phyloP scores from a whole-genome alignment of 2,329 filamentous ascomycete genomes.

The Exophiala alcalophila region DNA sequence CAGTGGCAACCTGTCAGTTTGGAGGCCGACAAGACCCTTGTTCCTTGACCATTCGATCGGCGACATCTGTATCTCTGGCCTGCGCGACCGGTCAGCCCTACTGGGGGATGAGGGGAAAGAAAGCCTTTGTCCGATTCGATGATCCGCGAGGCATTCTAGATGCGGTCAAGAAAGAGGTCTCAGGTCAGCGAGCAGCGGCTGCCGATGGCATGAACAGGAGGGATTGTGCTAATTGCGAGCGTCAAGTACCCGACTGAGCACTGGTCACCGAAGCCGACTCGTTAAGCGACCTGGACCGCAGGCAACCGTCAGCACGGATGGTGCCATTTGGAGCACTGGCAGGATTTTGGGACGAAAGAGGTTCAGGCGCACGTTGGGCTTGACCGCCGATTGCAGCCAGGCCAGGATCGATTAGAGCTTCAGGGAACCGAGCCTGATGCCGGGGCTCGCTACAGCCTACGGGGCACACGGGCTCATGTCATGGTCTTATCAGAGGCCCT shows the following conservation, averaged over 20 bases:
- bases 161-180: conserved; percentile 3
- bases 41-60: conserved; percentile 12
- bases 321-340: conserved; percentile 2
- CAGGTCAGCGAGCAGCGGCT: no score
- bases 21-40: conserved; percentile 6
- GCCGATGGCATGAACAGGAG: no score
- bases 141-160: not conserved
- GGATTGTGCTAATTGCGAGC: no score
- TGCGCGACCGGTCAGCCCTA: conserved; percentile 14
- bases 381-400: conserved; percentile 14
- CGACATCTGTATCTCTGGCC: conserved; percentile 4
- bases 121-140: conserved; percentile 3
- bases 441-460: conserved; percentile 6
- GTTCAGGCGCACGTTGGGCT: conserved; percentile 5
- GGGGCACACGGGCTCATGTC: conserved; percentile 10
- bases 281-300: conserved; percentile 11
- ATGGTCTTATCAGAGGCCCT: conserved; percentile 16
- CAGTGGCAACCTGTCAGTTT: conserved; percentile 10
- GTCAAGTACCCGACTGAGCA: no score
- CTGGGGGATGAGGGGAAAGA: no score
- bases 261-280: conserved; percentile 10
- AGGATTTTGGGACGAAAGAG: conserved; percentile 1
- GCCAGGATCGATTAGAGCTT: conserved; percentile 4
- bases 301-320: conserved; percentile 9
- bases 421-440: conserved; percentile 2